Evolutionary conservation across 2,329 filamentous ascomycete genomes (phyloP), one percentile per base, ranked within the genome.

Genomic region (Sclerotinia borealis): DNA sequence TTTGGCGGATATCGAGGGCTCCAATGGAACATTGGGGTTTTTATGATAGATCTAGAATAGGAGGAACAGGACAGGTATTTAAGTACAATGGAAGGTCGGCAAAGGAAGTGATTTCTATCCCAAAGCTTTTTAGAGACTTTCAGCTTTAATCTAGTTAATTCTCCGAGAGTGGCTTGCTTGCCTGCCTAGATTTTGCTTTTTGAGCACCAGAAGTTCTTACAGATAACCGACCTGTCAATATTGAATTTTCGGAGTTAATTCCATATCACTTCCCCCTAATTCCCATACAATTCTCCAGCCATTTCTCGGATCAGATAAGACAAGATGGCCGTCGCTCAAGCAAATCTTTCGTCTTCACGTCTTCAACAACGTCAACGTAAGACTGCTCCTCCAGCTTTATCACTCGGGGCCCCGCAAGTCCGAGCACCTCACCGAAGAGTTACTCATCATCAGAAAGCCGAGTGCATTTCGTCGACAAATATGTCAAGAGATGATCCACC

Each of bases 401-500:
- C 50, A 27, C 4, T 39, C 25, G 41, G 41, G 19, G 25, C 7
- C 15, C 34, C 19, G 11, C 34, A 36, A 29, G 9, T 58, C 17
- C 41, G 51, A 58, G 19, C 36, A 39, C 50, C 41, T 34, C 60
- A 13, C 27, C 43, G 51, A 45, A 34, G 51, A 49, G 27, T 8
- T 19, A 8, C 11, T 34, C 19, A 29, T 13, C 7, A 31, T 34
- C 43, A 25, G 2, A 48, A 27, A 15, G 34, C 48, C 19, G 60
- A 58, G 27, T 58, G 36, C 1, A 22, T 58, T 31, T 25, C 43
- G 25, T 9, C 60, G 9, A 58, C 41, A 41, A 65, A 71, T 39
- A 74, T 71, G 68, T 76, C 75, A 25, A 73, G 75, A 69, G 74
- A 71, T 55, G 74, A 76, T 60, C 75, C 77, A 22, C 76, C 76